Conservation (phyloP, 305 asterid species). For the Rubia occidens region DNA sequence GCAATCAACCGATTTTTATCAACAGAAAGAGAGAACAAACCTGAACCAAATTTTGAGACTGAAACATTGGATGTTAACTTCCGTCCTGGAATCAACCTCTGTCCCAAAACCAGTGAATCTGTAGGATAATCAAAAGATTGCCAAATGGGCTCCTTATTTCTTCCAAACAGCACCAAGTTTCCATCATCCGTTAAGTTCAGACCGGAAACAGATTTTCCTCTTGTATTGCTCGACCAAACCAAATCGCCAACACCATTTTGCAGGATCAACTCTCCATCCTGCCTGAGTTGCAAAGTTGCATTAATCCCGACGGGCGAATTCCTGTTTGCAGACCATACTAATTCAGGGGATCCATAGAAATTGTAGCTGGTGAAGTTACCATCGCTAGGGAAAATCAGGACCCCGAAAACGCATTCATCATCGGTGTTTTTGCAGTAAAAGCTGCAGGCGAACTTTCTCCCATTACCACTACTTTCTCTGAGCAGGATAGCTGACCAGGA, state of each 20-base stretch:
- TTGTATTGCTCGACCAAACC: slow-evolving; percentile 10
- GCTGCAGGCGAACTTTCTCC: background rate
- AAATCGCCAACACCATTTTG: slow-evolving; percentile 11
- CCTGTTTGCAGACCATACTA: slow-evolving; percentile 22
- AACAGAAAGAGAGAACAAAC: slow-evolving; percentile 7
- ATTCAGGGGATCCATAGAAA: background rate
- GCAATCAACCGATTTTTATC: background rate
- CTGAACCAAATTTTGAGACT: background rate
- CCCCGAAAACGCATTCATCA: background rate
- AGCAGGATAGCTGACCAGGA: background rate
- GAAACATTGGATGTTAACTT: slow-evolving; percentile 1
- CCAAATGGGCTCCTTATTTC: background rate
- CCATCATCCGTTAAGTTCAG: slow-evolving; percentile 17
- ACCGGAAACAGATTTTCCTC: slow-evolving; percentile 11
- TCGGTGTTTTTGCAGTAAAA: background rate
- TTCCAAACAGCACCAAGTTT: slow-evolving; percentile 17
- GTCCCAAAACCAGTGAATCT: background rate
- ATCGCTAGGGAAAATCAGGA: background rate
- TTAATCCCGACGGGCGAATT: slow-evolving; percentile 12
- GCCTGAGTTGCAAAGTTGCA: slow-evolving; percentile 12
- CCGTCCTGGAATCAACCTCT: background rate
- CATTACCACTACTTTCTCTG: background rate
- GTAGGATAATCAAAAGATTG: slow-evolving; percentile 8
- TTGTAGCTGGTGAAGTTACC: background rate
- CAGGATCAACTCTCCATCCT: slow-evolving; percentile 18